Conservation (phyloP, 306 rosid species). For the Adenanthera pavonina region DNA sequence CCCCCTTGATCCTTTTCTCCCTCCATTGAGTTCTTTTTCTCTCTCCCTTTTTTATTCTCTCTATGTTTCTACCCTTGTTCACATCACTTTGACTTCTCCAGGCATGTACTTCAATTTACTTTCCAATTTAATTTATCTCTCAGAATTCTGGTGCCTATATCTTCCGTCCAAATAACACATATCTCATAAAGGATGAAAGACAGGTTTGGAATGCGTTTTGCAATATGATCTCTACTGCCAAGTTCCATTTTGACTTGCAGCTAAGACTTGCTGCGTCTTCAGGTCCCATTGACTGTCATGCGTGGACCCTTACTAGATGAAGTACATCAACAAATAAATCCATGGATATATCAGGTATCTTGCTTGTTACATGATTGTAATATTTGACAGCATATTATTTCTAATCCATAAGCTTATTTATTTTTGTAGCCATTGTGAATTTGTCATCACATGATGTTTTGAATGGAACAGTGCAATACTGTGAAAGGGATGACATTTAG, state of each 20-base stretch:
- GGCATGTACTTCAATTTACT: slow-evolving; percentile 16
- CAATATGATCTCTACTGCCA: slow-evolving; percentile 7
- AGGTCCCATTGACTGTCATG: slow-evolving; percentile 54
- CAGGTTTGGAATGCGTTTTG: slow-evolving; percentile 48
- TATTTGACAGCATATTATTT: slow-evolving; percentile 26
- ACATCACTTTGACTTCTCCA: slow-evolving; percentile 8
- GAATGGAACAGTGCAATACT: slow-evolving; percentile 30
- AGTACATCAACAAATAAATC: slow-evolving; percentile 60
- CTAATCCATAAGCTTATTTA: slow-evolving; percentile 31
- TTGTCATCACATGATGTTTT: slow-evolving; percentile 29
- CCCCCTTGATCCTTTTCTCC: too few relatives aligned
- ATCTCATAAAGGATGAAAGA: slow-evolving; percentile 44
- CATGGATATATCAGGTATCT: slow-evolving; percentile 70
- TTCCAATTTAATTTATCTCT: slow-evolving; percentile 30
- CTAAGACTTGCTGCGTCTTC: slow-evolving; percentile 30
- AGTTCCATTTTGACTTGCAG: slow-evolving; percentile 16
- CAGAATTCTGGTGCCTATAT: slow-evolving; percentile 67
- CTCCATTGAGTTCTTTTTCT: too few relatives aligned
- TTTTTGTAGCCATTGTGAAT: background rate
- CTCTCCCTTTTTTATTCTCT: too few relatives aligned
- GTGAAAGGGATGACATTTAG: slow-evolving; percentile 17
- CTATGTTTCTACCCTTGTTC: too few relatives aligned
- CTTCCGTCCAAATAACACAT: slow-evolving; percentile 65
- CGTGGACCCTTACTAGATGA: slow-evolving; percentile 62
- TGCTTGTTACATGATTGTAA: slow-evolving; percentile 35